Evolutionary conservation across 768 basidiomycete species (phyloP).

Genomic region (Amyloporia xantha): DNA sequence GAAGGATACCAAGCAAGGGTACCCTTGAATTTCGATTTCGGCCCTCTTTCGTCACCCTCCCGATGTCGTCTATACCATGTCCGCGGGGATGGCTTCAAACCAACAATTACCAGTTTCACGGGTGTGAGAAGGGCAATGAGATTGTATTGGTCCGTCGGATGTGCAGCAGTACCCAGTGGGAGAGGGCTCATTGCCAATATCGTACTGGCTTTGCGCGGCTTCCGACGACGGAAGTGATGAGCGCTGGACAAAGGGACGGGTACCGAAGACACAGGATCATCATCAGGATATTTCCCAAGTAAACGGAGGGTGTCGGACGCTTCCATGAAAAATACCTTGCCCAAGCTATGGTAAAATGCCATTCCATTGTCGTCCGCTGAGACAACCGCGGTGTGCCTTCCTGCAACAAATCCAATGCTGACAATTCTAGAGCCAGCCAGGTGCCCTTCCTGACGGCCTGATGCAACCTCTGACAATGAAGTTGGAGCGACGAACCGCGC

Average conservation of each 20-base stretch:
- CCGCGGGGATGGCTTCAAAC: constrained; percentile 83
- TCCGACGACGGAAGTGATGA: constrained; percentile 37
- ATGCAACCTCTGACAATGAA: constrained; percentile 55
- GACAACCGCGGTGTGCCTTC: constrained; percentile 87
- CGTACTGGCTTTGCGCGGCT: constrained; percentile 45
- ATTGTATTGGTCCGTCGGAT: constrained; percentile 74
- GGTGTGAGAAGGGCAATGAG: constrained; percentile 85
- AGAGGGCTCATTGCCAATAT: constrained; percentile 77
- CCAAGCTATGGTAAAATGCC: constrained; percentile 91
- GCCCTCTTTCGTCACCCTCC: constrained; percentile 36
- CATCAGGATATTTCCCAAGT: constrained; percentile 81
- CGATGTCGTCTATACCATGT: constrained; percentile 85
- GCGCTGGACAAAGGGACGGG: constrained; percentile 16
- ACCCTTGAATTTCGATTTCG: constrained; percentile 48
- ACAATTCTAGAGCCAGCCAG: constrained; percentile 72
- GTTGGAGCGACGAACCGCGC: constrained; percentile 69
- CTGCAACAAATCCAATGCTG: constrained; percentile 81
- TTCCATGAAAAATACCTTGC: constrained; percentile 91
- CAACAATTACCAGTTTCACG: constrained; percentile 87
- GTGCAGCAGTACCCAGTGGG: constrained; percentile 67
- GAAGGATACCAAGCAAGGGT: constrained; percentile 82
- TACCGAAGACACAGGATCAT: constrained; percentile 19
- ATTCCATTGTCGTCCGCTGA: constrained; percentile 87
- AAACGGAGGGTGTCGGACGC: constrained; percentile 92
- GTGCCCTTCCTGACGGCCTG: constrained; percentile 83